Percentiles rank a stretch among this genome's conserved stretches.
phyloP scores from a whole-genome alignment of 129 eudicot species.

The sunflower (Helianthus annuus) region DNA sequence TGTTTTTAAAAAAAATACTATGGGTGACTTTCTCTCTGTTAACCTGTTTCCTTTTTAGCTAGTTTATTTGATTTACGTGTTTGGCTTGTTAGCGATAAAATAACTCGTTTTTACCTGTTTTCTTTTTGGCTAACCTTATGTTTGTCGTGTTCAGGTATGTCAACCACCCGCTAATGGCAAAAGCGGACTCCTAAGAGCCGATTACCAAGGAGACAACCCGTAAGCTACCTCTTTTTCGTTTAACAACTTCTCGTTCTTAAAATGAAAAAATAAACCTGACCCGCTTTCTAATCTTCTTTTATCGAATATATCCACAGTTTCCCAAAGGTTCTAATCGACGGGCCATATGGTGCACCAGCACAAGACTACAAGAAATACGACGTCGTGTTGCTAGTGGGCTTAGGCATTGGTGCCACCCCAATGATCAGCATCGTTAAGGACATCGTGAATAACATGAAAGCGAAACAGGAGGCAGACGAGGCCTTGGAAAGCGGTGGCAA shows the following conservation, averaged over 20 bases:
- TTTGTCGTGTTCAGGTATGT: conserved; percentile 24
- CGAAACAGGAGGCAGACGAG: conserved; percentile 17
- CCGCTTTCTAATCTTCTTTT: not conserved
- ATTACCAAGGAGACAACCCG: conserved; percentile 16
- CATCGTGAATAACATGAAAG: conserved; percentile 44
- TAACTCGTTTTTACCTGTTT: not conserved
- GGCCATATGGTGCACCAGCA: conserved; percentile 70
- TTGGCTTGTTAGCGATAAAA: not conserved
- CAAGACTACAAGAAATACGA: conserved; percentile 36
- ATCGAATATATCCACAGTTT: conserved; percentile 23
- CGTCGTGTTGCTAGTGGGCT: conserved; percentile 51
- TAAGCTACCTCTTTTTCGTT: not conserved
- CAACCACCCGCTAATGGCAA: conserved; percentile 41
- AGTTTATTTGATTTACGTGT: not conserved
- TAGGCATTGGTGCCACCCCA: conserved; percentile 64
- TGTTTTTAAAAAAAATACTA: not conserved
- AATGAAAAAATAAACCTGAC: not conserved
- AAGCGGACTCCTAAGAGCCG: conserved; percentile 48
- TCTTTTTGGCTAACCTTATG: not conserved
- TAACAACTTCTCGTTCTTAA: not conserved
- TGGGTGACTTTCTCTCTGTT: too few species aligned
- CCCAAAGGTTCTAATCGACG: conserved; percentile 44
- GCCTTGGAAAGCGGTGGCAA: conserved; percentile 12
- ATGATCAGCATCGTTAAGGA: conserved; percentile 63
- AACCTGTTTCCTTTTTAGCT: not conserved